phyloP scores from a whole-genome alignment of 441 rosid genomes.

The Pelargonium cotyledonis region DNA sequence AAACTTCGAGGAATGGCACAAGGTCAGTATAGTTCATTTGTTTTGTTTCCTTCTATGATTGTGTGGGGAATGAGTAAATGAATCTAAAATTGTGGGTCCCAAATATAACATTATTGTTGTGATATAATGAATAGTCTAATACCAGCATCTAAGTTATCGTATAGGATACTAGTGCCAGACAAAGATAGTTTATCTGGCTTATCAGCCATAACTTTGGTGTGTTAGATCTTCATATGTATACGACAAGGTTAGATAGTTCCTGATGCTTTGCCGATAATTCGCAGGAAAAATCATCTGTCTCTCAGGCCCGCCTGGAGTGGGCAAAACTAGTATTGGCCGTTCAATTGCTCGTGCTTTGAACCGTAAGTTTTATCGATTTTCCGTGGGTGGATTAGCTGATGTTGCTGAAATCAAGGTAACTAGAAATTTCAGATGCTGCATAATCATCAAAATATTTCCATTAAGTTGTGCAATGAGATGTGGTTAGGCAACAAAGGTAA shows the following conservation, averaged over 20 bases:
- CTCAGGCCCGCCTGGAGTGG: slow-evolving; percentile 98
- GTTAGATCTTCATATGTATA: not conserved
- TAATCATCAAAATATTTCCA: not conserved
- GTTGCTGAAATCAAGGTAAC: slow-evolving; percentile 94
- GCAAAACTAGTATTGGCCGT: slow-evolving; percentile 94
- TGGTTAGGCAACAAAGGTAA: not conserved
- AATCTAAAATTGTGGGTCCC: not conserved
- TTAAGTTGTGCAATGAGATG: not conserved
- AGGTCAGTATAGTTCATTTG: slow-evolving; percentile 41
- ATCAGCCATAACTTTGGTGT: not conserved
- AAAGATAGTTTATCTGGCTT: not conserved
- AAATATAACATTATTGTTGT: not conserved
- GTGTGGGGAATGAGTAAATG: not conserved
- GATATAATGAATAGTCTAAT: not conserved
- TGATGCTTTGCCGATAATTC: slow-evolving; percentile 17
- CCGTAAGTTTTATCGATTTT: slow-evolving; percentile 80
- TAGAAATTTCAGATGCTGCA: slow-evolving; percentile 1
- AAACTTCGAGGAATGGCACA: slow-evolving; percentile 96
- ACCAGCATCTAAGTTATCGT: not conserved
- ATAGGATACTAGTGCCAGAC: not conserved
- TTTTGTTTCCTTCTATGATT: not conserved
- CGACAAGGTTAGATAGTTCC: slow-evolving; percentile 6
- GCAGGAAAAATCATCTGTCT: slow-evolving; percentile 95
- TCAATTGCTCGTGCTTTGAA: slow-evolving; percentile 92
- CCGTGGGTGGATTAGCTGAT: slow-evolving; percentile 93